phyloP scores from a whole-genome alignment of 805 yeast species.

The Ogataea chonburiensis region DNA sequence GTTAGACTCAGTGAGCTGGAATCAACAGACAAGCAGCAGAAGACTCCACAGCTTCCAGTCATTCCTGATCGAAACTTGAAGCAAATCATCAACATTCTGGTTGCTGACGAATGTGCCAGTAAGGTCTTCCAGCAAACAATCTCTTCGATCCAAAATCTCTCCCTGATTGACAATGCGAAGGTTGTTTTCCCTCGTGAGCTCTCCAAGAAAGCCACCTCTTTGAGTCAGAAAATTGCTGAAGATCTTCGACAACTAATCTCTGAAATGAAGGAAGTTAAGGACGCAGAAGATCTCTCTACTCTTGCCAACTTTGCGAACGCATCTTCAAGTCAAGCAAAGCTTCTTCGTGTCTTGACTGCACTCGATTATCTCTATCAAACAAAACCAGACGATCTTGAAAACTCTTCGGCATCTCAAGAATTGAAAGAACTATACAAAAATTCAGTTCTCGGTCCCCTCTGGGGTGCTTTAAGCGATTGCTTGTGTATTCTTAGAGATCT shows the following conservation, averaged over 20 bases:
- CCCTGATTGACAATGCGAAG: conserved; percentile 59
- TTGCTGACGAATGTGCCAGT: conserved; percentile 81
- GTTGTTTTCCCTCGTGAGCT: conserved; percentile 65
- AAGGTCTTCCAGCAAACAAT: conserved; percentile 82
- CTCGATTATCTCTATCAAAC: conserved; percentile 74
- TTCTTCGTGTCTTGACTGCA: conserved; percentile 84
- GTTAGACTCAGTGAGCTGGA: conserved; percentile 39
- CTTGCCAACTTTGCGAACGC: conserved; percentile 71
- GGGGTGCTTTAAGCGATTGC: conserved; percentile 83
- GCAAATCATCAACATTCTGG: conserved; percentile 62
- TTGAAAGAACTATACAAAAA: conserved; percentile 62
- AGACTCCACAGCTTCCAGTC: conserved; percentile 48
- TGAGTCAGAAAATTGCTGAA: conserved; percentile 52
- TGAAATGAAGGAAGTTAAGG: conserved; percentile 40
- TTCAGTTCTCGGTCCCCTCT: conserved; percentile 70
- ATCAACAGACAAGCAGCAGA: conserved; percentile 23
- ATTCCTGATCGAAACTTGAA: conserved; percentile 64
- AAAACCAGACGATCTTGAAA: conserved; percentile 30
- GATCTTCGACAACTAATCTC: conserved; percentile 53
- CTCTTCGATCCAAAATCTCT: conserved; percentile 74
- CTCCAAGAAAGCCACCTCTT: conserved; percentile 57
- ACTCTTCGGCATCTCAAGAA: conserved; percentile 41
- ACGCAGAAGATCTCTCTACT: conserved; percentile 47
- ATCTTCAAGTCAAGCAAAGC: conserved; percentile 83
- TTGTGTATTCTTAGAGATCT: conserved; percentile 61